These are phyloP conservation scores for Ophiosphaerella korrae DNA, from an alignment of 2,329 filamentous ascomycete genomes.

Conservation along the genomic window DNA sequence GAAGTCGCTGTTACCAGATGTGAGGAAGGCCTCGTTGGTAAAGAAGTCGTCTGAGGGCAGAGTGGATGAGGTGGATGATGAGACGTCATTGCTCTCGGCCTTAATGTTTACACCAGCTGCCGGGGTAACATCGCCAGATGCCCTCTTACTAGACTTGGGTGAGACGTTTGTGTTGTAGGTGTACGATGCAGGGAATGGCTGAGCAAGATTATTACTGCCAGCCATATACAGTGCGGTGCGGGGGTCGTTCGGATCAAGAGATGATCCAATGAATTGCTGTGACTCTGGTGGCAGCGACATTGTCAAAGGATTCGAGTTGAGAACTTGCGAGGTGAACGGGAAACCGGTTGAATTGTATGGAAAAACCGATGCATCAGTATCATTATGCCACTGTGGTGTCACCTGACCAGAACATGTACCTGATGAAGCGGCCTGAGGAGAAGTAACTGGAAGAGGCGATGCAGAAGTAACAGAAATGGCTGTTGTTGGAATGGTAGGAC, in stretches of 20 bases:
- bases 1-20: conserved; percentile 28
- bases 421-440: conserved; percentile 31
- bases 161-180: conserved; percentile 53
- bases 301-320: conserved; percentile 53
- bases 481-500: conserved; percentile 26
- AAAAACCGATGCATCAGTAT: conserved; percentile 24
- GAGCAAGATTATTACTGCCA: conserved; percentile 49
- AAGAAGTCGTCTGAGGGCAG: conserved; percentile 30
- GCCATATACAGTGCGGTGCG: conserved; percentile 54
- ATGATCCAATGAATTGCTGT: conserved; percentile 58
- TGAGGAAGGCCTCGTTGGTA: conserved; percentile 20
- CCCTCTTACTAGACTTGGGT: conserved; percentile 29
- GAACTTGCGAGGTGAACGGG: conserved; percentile 32
- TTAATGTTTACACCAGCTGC: conserved; percentile 42
- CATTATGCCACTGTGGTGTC: conserved; percentile 28
- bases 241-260: conserved; percentile 53
- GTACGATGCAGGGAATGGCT: conserved; percentile 49
- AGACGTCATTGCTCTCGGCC: conserved; percentile 15
- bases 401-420: conserved; percentile 25
- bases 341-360: conserved; percentile 29
- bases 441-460: conserved; percentile 24
- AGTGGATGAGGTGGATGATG: conserved; percentile 25
- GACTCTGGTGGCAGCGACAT: conserved; percentile 58
- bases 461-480: conserved; percentile 26
- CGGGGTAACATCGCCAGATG: conserved; percentile 19